A percentile compares a stretch with the other conserved stretches of the same genome.
Conservation (phyloP, 495 filamentous ascomycete species). For the Daldinia concentrica region DNA sequence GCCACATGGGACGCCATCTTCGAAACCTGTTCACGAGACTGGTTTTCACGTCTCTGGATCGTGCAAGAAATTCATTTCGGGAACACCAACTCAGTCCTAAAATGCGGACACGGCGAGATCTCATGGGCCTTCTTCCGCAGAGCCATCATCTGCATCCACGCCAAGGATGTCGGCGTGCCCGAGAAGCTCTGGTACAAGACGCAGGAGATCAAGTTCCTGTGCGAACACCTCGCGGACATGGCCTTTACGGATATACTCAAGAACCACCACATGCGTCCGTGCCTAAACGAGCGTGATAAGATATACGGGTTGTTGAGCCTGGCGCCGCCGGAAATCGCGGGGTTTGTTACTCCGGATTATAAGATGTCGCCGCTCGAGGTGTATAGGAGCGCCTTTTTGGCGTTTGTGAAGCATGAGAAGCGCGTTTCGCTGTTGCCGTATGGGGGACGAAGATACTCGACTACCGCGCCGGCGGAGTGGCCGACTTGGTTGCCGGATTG, state of each 20-base stretch:
- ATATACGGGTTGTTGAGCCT: constrained; percentile 34
- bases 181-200: neutral
- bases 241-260: neutral
- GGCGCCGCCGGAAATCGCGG: neutral
- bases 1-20: constrained; percentile 11
- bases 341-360: constrained; percentile 7
- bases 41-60: constrained; percentile 25
- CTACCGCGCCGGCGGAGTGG: neutral
- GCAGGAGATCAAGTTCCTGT: neutral
- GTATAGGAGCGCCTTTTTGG: constrained; percentile 16
- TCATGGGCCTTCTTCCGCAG: constrained; percentile 17
- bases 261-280: neutral
- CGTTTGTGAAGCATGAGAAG: neutral
- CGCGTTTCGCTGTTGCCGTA: constrained; percentile 20
- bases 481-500: constrained; percentile 35
- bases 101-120: constrained; percentile 21
- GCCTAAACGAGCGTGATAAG: constrained; percentile 18
- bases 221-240: neutral
- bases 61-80: constrained; percentile 30
- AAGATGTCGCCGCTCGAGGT: neutral
- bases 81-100: neutral
- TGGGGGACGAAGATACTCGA: neutral
- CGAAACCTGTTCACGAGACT: neutral
- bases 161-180: neutral
- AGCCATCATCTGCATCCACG: constrained; percentile 11